Evolutionary conservation across 106 monocot genomes (phyloP), one percentile per base, ranked within the genome.

Genomic region (Chionographis japonica): DNA sequence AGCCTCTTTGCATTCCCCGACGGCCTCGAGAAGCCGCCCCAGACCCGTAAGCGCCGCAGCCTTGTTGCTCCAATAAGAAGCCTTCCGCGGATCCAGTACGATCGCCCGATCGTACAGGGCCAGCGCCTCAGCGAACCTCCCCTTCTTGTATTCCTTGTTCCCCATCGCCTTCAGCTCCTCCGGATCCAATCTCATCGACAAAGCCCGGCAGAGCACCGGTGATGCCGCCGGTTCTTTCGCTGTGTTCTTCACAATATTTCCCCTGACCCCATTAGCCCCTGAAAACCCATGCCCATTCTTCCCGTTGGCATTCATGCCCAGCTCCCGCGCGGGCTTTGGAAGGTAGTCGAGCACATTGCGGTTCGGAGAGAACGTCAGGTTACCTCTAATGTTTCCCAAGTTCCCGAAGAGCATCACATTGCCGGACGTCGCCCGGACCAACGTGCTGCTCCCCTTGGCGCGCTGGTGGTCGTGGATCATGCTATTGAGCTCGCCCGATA

Each of bases 121-220:
- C 71, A 85, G 13, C 0, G 89, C 89, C 73, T 89, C 85, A 0
- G 52, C 73, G 54, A 60, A 76, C 52, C 78, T 75, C 63, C 89
- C 82, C 60, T 79, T 76, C 63, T 69, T 67, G 66, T 82, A 89
- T 79, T 89, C 89, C 74, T 77, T 63, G 40, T 82, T 85, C 1
- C 89, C 89, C 79, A 85, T 77, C 64, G 81, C 73, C 73, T 85
- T 85, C 73, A 89, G 12, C 74, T 73, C 71, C 53, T 89, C 89
- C 0, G 88, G 84, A 14, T 72, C 72, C 61, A 64, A 8, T 4
- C 70, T 74, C 72, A 14, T 76, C 56, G 79, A 85, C 62, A 81
- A 68, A 37, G 63, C 84, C 40, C 75, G 68, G 67, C 80, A 74
- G 2, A 87, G 40, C 61, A 60, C 83, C 27, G 68, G 71, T 36